phyloP scores from a whole-genome alignment of 129 eudicot species.

The Helianthus tuberosus region DNA sequence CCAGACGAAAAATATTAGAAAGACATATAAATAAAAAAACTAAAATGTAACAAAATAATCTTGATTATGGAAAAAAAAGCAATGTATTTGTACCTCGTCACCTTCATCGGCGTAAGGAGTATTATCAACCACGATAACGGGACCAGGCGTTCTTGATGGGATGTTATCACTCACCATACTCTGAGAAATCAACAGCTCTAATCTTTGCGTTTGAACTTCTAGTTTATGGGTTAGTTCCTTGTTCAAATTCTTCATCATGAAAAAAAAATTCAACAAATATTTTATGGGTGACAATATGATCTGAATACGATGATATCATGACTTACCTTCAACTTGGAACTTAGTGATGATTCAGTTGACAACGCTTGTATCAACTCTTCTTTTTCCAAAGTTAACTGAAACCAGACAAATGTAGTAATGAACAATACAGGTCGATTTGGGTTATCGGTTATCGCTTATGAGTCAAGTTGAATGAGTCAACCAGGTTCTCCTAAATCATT shows the following conservation, averaged over 20 bases:
- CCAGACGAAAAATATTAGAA: neutral
- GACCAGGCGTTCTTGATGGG: conserved; percentile 47
- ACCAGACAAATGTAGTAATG: too few relatives aligned
- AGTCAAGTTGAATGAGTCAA: too few relatives aligned
- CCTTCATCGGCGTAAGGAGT: conserved; percentile 92
- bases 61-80: neutral
- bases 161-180: conserved; percentile 65
- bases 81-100: conserved; percentile 65
- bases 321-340: conserved; percentile 75
- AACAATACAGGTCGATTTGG: too few relatives aligned
- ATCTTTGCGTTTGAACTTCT: conserved; percentile 95
- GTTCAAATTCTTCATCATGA: conserved; percentile 61
- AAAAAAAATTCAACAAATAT: neutral
- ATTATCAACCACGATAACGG: conserved; percentile 49
- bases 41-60: too few relatives aligned
- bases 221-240: conserved; percentile 84
- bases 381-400: conserved; percentile 79
- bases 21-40: neutral
- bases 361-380: conserved; percentile 76
- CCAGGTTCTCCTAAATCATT: too few relatives aligned
- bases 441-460: too few relatives aligned
- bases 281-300: neutral
- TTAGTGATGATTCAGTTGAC: conserved; percentile 69
- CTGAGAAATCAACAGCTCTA: conserved; percentile 88
- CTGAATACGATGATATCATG: conserved; percentile 2